These are phyloP conservation scores for Hansenula lynferdii DNA, from an alignment of 1,139 yeast species.

Conservation along the genomic window DNA sequence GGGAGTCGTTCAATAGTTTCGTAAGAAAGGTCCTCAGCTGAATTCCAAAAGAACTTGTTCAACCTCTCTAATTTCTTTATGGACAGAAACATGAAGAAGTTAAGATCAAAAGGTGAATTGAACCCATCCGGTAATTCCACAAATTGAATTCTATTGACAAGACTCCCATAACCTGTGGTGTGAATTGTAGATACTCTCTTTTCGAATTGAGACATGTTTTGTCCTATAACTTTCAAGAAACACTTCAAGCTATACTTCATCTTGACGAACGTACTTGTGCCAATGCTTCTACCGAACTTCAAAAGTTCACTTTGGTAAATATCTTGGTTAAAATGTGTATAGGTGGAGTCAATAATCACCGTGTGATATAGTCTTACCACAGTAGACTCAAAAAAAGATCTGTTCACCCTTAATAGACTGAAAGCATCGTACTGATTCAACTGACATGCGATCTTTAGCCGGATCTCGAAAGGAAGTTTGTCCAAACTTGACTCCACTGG, in stretches of 20 bases:
- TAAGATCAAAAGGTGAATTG: conserved; percentile 13
- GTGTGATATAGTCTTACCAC: conserved; percentile 33
- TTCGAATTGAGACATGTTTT: conserved; percentile 1
- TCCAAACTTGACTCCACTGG: conserved; percentile 6
- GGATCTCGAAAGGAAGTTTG: conserved; percentile 34
- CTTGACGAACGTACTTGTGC: conserved; percentile 16
- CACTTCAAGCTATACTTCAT: conserved; percentile 14
- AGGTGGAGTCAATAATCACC: conserved; percentile 33
- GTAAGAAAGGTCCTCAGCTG: conserved; percentile 15
- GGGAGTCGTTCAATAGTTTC: conserved; percentile 16
- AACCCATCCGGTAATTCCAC: conserved; percentile 20
- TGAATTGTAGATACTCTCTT: background rate
- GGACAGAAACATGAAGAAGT: conserved; percentile 12
- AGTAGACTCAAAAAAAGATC: conserved; percentile 28
- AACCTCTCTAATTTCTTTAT: conserved; percentile 11
- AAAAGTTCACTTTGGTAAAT: background rate
- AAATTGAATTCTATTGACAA: conserved; percentile 10
- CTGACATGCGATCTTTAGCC: conserved; percentile 28
- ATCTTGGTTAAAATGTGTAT: conserved; percentile 16
- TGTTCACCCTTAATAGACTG: conserved; percentile 30
- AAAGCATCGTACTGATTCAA: conserved; percentile 40
- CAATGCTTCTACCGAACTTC: background rate
- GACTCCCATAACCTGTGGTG: conserved; percentile 5
- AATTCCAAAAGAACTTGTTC: conserved; percentile 18
- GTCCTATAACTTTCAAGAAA: conserved; percentile 9